phyloP scores from a whole-genome alignment of 257 asterid genomes.

The Oldenlandia corymbosa region DNA sequence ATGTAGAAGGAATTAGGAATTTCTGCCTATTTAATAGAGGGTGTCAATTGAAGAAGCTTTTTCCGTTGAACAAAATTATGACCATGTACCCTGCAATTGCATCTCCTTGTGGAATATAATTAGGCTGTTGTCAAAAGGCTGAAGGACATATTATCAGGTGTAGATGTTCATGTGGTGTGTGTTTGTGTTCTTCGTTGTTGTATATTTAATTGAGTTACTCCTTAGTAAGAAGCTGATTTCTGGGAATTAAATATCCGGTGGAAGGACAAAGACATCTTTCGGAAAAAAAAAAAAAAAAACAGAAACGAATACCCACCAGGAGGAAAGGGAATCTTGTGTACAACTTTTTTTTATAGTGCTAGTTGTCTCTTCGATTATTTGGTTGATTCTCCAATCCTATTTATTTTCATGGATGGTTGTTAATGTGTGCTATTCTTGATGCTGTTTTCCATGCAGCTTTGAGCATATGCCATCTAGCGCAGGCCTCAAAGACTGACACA shows the following conservation, averaged over 20 bases:
- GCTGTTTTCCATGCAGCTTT: slow-evolving; percentile 56
- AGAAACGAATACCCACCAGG: too few relatives aligned
- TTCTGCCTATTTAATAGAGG: background rate
- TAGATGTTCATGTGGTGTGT: too few relatives aligned
- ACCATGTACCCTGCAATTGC: background rate
- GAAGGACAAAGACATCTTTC: too few relatives aligned
- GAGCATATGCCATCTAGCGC: slow-evolving; percentile 45
- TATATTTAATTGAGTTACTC: background rate
- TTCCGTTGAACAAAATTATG: background rate
- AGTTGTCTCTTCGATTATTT: background rate
- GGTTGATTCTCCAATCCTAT: slow-evolving; percentile 13
- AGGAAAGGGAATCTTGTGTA: background rate
- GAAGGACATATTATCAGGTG: background rate
- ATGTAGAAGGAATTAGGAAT: too few relatives aligned
- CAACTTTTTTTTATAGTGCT: background rate
- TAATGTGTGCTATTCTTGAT: slow-evolving; percentile 40
- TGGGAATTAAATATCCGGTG: background rate
- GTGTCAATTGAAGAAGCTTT: background rate
- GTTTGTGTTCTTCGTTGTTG: too few relatives aligned
- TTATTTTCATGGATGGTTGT: slow-evolving; percentile 21
- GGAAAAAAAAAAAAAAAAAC: too few relatives aligned
- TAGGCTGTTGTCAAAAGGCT: background rate
- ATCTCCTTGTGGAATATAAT: background rate
- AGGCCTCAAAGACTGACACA: slow-evolving; percentile 51
- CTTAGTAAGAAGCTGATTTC: background rate